Base-by-base conservation (phyloP, 495 filamentous ascomycete species). In the Pseudomonodictys pantanalensis region DNA sequence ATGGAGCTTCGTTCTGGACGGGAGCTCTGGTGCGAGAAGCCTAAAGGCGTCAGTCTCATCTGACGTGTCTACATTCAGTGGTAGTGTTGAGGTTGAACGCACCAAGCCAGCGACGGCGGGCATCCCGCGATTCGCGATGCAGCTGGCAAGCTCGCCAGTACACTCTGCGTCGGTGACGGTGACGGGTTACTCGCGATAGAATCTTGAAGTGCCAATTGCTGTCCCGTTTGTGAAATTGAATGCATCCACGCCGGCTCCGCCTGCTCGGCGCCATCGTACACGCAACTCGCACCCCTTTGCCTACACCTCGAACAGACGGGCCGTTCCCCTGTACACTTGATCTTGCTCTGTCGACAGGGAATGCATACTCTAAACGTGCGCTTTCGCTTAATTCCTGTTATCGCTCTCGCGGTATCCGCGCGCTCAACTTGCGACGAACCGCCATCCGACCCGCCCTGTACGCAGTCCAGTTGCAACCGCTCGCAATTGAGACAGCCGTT, bases 191-290 rank as follows among this genome's bases (percentile, higher is more conserved):
- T 15, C 32, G 23, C 22, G 29, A 23, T 12, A 12, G 25, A 2
- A 8, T 25, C 32, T 50, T 18, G 28, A 26, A 15, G 28, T 9
- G 18, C n/a, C 8, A 28, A 5, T 6, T 32, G 24, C n/a, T 15
- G 17, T 8, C 15, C 15, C 8, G 47, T 15, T 3, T 23, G 47
- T 2, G 47, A 23, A 28, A 50, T 32, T n/a, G 8, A 15, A 12
- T 32, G 47, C 24, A 50, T 26, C 47, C 47, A 50, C n/a, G 28
- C 47, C 4, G 47, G 47, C 22, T 50, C 47, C 15, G 24, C 24
- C 15, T n/a, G 15, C 8, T 50, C 47, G 25, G 47, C n/a, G n/a
- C n/a, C 25, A 32, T 50, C 47, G 47, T 50, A 50, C 3, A 12
- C 47, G 22, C 47, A 50, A 18, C 24, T 29, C 3, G 24, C 28